Evolutionary conservation across 2,329 filamentous ascomycete genomes (phyloP), one percentile per base, ranked within the genome.

Genomic region (Ophiognomonia clavigignenti-juglandacearum): DNA sequence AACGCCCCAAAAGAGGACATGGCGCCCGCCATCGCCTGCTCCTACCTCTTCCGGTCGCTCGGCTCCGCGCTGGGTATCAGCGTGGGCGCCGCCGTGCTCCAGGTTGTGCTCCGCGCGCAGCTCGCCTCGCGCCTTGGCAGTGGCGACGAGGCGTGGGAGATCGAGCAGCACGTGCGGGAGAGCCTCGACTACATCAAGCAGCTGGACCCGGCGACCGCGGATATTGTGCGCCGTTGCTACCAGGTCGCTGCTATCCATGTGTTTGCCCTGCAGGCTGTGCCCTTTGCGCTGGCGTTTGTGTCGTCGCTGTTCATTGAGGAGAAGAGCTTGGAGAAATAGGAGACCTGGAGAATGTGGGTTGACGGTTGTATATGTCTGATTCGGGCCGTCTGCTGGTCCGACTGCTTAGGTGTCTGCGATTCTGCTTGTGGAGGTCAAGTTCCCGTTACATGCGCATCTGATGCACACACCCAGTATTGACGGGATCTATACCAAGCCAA

Each of bases 41-140:
- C 82, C 18, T 92, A 92, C 64, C 78, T 92, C 20, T 92, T 92
- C 71, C 82, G 87, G 32, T 85, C 83, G 1, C 71, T 91, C 1
- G 88, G 86, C n/a, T 73, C 87, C n/a, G 85, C 84, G 6, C 70
- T 90, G 47, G 87, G 86, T 10, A 72, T 90, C 46, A 85, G 83
- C n/a, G 68, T 88, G 48, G 78, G 78, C 42, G 81, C 85, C 1
- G 86, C 85, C 2, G 74, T 88, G 7, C 76, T 89, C 38, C 88
- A 92, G 60, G 80, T 86, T 58, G 72, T 74, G 3, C 70, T 92
- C 18, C 72, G 85, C 14, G 68, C 67, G 2, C 69, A 76, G 39
- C 69, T 92, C 4, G 68, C 70, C 2, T 57, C 62, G 1, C 70
- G 72, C 3, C 66, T 90, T 39, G 66, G 71, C 4, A 73, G 73